These are phyloP conservation scores for Didymella pinodella DNA, from an alignment of 2,329 filamentous ascomycete genomes.

Conservation along the genomic window DNA sequence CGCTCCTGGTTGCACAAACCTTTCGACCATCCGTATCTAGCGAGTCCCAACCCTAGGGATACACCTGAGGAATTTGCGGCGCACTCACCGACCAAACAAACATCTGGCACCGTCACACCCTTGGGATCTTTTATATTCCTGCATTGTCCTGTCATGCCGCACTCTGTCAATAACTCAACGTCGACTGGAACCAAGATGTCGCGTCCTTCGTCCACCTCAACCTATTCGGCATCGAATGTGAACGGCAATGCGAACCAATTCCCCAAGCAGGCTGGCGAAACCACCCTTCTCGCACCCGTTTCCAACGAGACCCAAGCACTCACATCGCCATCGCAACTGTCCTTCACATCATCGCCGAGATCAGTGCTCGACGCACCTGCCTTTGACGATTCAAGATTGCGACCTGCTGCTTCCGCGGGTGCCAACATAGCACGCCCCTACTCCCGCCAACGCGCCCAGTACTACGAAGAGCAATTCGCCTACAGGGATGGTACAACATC, in stretches of 20 bases:
- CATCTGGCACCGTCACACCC: conserved; percentile 17
- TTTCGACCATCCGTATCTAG: conserved; percentile 39
- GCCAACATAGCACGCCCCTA: conserved; percentile 21
- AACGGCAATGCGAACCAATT: conserved; percentile 33
- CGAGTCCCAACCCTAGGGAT: conserved; percentile 27
- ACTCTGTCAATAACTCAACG: conserved; percentile 45
- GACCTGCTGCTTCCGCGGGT: conserved; percentile 23
- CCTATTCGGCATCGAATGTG: conserved; percentile 34
- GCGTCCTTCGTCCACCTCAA: conserved; percentile 48
- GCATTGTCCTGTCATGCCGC: conserved; percentile 41
- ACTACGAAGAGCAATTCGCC: conserved; percentile 50
- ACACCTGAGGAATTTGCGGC: conserved; percentile 35
- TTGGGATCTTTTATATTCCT: conserved; percentile 24
- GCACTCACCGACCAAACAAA: conserved; percentile 36
- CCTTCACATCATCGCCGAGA: conserved; percentile 46
- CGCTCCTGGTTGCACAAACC: conserved; percentile 33
- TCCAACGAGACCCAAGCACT: conserved; percentile 40
- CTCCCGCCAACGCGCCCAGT: conserved; percentile 47
- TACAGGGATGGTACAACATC: conserved; percentile 47
- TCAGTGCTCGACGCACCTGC: conserved; percentile 34
- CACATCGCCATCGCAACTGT: conserved; percentile 49
- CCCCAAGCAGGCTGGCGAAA: conserved; percentile 46
- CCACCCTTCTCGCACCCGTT: conserved; percentile 39
- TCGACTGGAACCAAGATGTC: conserved; percentile 48
- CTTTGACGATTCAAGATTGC: conserved; percentile 24